phyloP scores from a whole-genome alignment of 768 basidiomycete genomes.

The Mycena vulgaris region DNA sequence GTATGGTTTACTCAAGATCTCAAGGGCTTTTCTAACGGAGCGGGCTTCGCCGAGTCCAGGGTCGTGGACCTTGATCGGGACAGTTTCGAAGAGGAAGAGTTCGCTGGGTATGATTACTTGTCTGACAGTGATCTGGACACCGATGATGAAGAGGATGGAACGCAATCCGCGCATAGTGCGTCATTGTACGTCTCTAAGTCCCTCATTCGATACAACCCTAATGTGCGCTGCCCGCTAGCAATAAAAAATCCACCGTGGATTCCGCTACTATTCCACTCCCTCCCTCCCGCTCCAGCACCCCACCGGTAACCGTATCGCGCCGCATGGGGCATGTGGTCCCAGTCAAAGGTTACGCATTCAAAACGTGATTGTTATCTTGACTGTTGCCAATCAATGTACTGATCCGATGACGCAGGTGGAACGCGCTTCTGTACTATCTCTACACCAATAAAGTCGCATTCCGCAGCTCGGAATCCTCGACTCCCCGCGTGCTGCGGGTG shows the following conservation, averaged over 20 bases:
- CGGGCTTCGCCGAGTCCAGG: conserved; percentile 21
- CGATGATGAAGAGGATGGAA: conserved; percentile 16
- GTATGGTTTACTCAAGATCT: neutral
- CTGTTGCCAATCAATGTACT: neutral
- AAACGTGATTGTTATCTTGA: conserved; percentile 10
- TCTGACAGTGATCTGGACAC: conserved; percentile 35
- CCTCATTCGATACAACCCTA: too few species aligned
- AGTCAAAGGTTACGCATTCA: conserved; percentile 29
- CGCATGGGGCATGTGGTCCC: conserved; percentile 20
- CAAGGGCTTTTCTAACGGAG: neutral
- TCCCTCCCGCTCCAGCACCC: neutral
- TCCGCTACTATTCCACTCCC: neutral
- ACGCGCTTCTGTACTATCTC: conserved; percentile 32
- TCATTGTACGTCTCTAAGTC: too few species aligned
- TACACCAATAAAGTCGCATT: conserved; percentile 30
- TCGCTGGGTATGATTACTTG: conserved; percentile 23
- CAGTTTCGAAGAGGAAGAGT: neutral
- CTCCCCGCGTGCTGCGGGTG: neutral
- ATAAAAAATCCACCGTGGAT: neutral
- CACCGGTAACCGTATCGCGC: neutral
- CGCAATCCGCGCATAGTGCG: neutral
- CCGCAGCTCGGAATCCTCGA: neutral
- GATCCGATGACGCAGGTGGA: conserved; percentile 6
- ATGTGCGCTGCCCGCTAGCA: too few species aligned
- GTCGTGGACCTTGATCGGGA: conserved; percentile 24